These are phyloP conservation scores for Solanum habrochaites DNA, from an alignment of 257 asterid species.

Conservation along the genomic window DNA sequence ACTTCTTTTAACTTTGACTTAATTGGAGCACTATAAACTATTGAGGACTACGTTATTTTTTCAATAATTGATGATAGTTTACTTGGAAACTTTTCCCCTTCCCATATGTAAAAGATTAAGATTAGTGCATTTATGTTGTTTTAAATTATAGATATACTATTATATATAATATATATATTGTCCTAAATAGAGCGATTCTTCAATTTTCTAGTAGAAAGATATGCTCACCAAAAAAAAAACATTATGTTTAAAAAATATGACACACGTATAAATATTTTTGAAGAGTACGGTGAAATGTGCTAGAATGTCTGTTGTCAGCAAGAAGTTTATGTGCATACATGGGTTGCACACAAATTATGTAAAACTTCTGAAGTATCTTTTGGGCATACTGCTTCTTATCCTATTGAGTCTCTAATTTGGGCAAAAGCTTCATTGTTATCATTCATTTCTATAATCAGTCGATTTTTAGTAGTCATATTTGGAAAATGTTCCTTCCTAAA, in stretches of 20 bases:
- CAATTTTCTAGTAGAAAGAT: not conserved
- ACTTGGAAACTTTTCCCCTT: not conserved
- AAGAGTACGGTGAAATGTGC: not conserved
- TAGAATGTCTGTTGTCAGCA: not conserved
- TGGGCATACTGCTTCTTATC: not conserved
- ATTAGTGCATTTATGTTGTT: not conserved
- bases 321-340: not conserved
- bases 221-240: too few species aligned
- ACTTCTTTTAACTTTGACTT: not conserved
- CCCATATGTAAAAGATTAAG: not conserved
- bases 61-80: not conserved
- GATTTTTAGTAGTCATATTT: not conserved
- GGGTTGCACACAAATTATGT: not conserved
- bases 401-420: not conserved
- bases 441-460: not conserved
- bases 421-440: not conserved
- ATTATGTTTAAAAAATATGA: not conserved
- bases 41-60: not conserved
- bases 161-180: too few species aligned
- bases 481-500: not conserved
- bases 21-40: not conserved
- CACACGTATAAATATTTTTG: not conserved
- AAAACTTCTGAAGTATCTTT: not conserved
- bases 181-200: not conserved
- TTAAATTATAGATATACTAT: too few species aligned